phyloP scores from a whole-genome alignment of 2,329 filamentous ascomycete genomes.

The Apiospora sp. region DNA sequence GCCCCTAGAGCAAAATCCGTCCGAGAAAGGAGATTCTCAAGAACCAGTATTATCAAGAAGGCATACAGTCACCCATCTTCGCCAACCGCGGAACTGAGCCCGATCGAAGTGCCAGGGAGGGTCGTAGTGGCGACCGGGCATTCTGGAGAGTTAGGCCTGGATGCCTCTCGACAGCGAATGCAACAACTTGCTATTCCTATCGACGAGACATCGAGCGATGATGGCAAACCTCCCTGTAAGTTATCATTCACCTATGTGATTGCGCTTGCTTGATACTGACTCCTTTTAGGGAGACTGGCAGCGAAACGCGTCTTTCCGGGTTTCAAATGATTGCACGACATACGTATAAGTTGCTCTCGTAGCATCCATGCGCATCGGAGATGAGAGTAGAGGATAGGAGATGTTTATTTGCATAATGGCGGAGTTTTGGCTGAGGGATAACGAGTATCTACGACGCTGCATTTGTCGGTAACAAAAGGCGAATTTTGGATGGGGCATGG shows the following conservation, averaged over 20 bases:
- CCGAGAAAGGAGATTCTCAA: slow-evolving; percentile 25
- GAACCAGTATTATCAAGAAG: slow-evolving; percentile 35
- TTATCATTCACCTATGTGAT: background rate
- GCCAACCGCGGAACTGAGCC: slow-evolving; percentile 31
- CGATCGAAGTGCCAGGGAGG: slow-evolving; percentile 36
- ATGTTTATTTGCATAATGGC: background rate
- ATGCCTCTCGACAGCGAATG: slow-evolving; percentile 36
- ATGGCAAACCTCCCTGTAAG: slow-evolving; percentile 32
- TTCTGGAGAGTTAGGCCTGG: slow-evolving; percentile 29
- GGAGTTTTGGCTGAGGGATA: background rate
- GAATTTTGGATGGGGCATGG: background rate
- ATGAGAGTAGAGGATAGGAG: background rate
- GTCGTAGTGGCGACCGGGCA: slow-evolving; percentile 26
- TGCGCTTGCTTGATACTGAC: background rate
- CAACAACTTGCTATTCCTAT: slow-evolving; percentile 39
- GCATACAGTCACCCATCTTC: slow-evolving; percentile 30
- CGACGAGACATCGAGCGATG: slow-evolving; percentile 42
- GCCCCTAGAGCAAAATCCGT: background rate
- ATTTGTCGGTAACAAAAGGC: background rate
- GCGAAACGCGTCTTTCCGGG: slow-evolving; percentile 23
- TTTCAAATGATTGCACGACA: background rate
- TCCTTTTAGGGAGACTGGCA: slow-evolving; percentile 1
- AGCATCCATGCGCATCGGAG: background rate
- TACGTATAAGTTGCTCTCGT: background rate
- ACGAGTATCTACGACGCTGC: background rate